A percentile compares a stretch with the other conserved stretches of the same genome.
Evolutionary conservation across 345 rosid species (phyloP).

Genomic region (Firmiana major): DNA sequence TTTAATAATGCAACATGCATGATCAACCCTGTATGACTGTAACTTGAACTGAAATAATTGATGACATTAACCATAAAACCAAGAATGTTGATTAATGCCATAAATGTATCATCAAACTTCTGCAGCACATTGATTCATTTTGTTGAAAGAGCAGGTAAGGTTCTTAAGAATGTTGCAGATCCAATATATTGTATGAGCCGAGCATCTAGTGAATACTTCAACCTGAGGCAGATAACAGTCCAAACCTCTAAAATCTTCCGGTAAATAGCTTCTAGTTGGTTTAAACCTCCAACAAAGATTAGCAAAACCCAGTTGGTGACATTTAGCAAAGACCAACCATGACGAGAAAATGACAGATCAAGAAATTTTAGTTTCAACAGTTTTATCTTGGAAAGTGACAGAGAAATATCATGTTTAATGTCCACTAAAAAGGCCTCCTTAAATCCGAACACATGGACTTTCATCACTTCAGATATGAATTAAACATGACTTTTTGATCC

Average conservation of each 20-base stretch:
- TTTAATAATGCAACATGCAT: neutral
- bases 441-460: slow-evolving; percentile 8
- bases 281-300: neutral
- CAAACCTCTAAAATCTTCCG: neutral
- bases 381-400: too few species aligned
- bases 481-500: neutral
- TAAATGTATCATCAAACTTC: neutral
- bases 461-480: neutral
- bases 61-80: neutral
- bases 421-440: neutral
- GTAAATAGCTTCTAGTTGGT: neutral
- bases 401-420: neutral
- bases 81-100: neutral
- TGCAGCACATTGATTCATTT: neutral
- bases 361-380: neutral
- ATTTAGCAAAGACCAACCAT: neutral
- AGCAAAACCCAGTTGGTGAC: too few species aligned
- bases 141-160: neutral
- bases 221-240: neutral
- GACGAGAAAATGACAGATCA: neutral
- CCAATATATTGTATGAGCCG: neutral
- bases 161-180: neutral
- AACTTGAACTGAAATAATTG: neutral
- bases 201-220: neutral
- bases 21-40: neutral